Evolutionary conservation across 129 eudicot genomes (phyloP).

Genomic region (sunflower (Helianthus annuus)): HanXRQr2.0-SUNRISE NC_035433.2:148875325-148875824

Average conservation of each 20-base stretch:
- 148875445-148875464: slow-evolving; percentile 76
- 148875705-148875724: slow-evolving; percentile 65
- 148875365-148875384: slow-evolving; percentile 83
- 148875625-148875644: slow-evolving; percentile 55
- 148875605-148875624: slow-evolving; percentile 65
- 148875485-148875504: slow-evolving; percentile 91
- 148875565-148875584: slow-evolving; percentile 87
- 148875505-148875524: slow-evolving; percentile 55
- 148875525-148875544: slow-evolving; percentile 59
- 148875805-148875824: slow-evolving; percentile 80
- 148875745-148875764: slow-evolving; percentile 69
- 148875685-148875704: slow-evolving; percentile 74
- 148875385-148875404: slow-evolving; percentile 75
- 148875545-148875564: slow-evolving; percentile 59
- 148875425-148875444: slow-evolving; percentile 54
- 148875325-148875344: slow-evolving; percentile 59
- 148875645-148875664: slow-evolving; percentile 67
- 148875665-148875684: slow-evolving; percentile 79
- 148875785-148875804: slow-evolving; percentile 91
- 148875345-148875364: slow-evolving; percentile 91
- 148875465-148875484: slow-evolving; percentile 82
- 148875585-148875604: slow-evolving; percentile 82
- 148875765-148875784: slow-evolving; percentile 84
- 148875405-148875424: slow-evolving; percentile 57
- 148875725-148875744: slow-evolving; percentile 81